Evolutionary conservation across 176 grass and related monocot species (phyloP).

Genomic region (Rhipidocladum racemiflorum): DNA sequence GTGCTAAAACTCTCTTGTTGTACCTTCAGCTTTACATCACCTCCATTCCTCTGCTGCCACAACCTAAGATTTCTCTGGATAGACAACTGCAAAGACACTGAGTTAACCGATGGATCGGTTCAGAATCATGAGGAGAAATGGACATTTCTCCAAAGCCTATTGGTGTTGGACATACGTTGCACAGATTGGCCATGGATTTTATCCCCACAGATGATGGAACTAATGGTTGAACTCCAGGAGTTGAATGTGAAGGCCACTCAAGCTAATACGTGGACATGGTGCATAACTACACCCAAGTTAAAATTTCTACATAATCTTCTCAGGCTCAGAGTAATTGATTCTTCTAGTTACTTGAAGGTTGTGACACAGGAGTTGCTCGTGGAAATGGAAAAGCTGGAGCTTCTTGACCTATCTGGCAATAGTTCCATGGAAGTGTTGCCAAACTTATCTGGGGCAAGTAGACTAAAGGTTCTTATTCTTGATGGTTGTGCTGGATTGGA

Average conservation of each 20-base stretch:
- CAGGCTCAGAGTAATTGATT: neutral
- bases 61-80: neutral
- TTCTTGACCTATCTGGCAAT: neutral
- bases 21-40: neutral
- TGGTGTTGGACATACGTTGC: neutral
- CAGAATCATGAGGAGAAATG: neutral
- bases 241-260: neutral
- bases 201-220: neutral
- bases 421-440: neutral
- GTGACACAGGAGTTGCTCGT: neutral
- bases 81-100: neutral
- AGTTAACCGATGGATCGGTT: neutral
- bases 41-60: neutral
- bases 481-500: neutral
- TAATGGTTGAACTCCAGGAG: neutral
- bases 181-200: neutral
- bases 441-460: neutral
- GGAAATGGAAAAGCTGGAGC: neutral
- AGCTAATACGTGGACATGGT: neutral
- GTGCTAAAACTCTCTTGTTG: neutral
- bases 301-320: neutral
- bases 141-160: neutral
- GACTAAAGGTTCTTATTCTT: neutral
- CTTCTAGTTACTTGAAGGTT: neutral
- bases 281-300: neutral